Evolutionary conservation across 768 basidiomycete species (phyloP).

Genomic region (Mycena capillaripes): DNA sequence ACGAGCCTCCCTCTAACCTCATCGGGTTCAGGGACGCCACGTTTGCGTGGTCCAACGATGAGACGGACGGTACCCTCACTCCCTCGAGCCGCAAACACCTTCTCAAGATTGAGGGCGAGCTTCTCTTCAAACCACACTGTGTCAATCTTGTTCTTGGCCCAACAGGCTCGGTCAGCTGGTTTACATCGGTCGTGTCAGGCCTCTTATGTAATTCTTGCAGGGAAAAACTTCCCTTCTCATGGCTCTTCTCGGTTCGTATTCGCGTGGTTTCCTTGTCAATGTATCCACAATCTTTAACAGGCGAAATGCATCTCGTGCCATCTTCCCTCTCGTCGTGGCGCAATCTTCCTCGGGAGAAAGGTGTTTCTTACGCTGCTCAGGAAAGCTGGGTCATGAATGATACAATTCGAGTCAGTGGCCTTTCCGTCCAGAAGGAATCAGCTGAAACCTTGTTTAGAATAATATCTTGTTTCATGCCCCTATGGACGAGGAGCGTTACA

Average conservation of each 20-base stretch:
- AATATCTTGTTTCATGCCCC: slow-evolving; percentile 88
- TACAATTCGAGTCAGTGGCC: slow-evolving; percentile 67
- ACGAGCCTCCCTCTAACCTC: slow-evolving; percentile 37
- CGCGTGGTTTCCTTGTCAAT: not conserved
- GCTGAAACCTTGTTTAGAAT: slow-evolving; percentile 52
- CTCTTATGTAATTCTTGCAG: not conserved
- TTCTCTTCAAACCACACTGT: slow-evolving; percentile 65
- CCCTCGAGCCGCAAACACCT: slow-evolving; percentile 62
- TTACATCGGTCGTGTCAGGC: not conserved
- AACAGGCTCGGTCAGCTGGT: slow-evolving; percentile 55
- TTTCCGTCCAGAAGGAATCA: not conserved
- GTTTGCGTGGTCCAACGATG: slow-evolving; percentile 68
- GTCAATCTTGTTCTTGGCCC: slow-evolving; percentile 75
- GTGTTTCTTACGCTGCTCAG: slow-evolving; percentile 86
- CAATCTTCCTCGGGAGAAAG: slow-evolving; percentile 75
- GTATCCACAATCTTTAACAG: slow-evolving; percentile 38
- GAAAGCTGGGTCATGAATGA: slow-evolving; percentile 91
- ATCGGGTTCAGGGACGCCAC: slow-evolving; percentile 68
- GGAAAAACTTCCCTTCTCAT: slow-evolving; percentile 79
- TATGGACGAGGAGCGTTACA: slow-evolving; percentile 84
- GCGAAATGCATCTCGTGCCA: slow-evolving; percentile 78
- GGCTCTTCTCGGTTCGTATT: slow-evolving; percentile 63
- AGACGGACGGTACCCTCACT: slow-evolving; percentile 42
- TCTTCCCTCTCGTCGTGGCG: slow-evolving; percentile 70
- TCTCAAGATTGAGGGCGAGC: slow-evolving; percentile 65